These are phyloP conservation scores for Fusarium nisikadoi DNA, from an alignment of 2,329 filamentous ascomycete genomes.

Conservation along the genomic window DNA sequence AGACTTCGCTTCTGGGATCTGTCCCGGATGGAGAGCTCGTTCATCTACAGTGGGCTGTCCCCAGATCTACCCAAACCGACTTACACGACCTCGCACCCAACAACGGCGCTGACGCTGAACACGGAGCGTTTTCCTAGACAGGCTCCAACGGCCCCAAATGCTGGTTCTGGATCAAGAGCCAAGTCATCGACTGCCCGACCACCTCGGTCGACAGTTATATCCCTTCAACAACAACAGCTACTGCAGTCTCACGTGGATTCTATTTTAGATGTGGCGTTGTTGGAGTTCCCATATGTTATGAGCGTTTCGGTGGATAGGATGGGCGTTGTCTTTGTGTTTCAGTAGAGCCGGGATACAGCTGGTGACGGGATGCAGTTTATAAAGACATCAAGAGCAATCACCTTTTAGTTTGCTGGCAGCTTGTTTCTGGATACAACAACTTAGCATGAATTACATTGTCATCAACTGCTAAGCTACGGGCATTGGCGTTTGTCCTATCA, in stretches of 20 bases:
- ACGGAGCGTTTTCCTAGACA: conserved; percentile 67
- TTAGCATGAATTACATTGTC: not conserved
- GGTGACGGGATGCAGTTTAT: conserved; percentile 8
- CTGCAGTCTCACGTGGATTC: conserved; percentile 88
- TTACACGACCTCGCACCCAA: conserved; percentile 73
- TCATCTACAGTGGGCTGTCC: conserved; percentile 81
- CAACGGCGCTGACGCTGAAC: conserved; percentile 71
- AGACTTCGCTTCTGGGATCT: conserved; percentile 96
- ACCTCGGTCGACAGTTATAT: conserved; percentile 84
- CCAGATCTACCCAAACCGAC: conserved; percentile 77
- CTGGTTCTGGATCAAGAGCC: conserved; percentile 46
- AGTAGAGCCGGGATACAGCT: conserved; percentile 48
- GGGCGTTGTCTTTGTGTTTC: conserved; percentile 88
- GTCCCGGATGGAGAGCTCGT: conserved; percentile 78
- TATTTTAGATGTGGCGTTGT: conserved; percentile 85
- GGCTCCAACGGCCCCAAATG: conserved; percentile 47
- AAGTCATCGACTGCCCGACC: conserved; percentile 56
- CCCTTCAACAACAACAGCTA: conserved; percentile 85
- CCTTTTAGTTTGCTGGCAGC: conserved; percentile 16
- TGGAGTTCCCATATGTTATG: conserved; percentile 93
- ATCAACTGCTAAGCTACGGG: not conserved
- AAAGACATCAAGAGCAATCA: conserved; percentile 13
- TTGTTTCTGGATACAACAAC: conserved; percentile 17
- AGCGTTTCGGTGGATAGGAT: conserved; percentile 89
- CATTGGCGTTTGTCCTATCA: not conserved